A percentile compares a stretch with the other conserved stretches of the same genome.
phyloP scores from a whole-genome alignment of 2,329 filamentous ascomycete species.

The Paraconiothyrium brasiliense region DNA sequence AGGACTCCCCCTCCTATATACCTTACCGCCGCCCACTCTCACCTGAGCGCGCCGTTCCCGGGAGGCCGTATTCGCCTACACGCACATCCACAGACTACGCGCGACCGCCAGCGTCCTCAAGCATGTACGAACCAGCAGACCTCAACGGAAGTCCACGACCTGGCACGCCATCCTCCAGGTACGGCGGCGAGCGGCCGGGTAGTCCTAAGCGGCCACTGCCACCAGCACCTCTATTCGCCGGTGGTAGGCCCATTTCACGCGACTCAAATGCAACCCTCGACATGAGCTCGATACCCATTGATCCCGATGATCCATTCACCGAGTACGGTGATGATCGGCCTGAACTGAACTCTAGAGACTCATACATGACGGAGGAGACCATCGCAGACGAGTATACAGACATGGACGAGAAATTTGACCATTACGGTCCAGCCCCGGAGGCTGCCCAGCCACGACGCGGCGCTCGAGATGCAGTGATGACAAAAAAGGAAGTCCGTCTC shows the following conservation, averaged over 20 bases:
- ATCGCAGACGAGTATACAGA: conserved; percentile 62
- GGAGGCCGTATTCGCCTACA: conserved; percentile 64
- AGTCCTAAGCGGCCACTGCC: conserved; percentile 88
- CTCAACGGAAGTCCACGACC: conserved; percentile 90
- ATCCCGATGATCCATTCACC: conserved; percentile 75
- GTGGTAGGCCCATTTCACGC: conserved; percentile 57
- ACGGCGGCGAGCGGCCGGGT: conserved; percentile 79
- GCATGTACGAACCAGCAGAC: conserved; percentile 85
- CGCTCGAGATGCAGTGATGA: conserved; percentile 85
- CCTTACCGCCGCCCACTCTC: conserved; percentile 63
- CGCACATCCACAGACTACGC: conserved; percentile 68
- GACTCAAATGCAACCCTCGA: conserved; percentile 61
- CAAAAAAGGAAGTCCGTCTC: conserved; percentile 91
- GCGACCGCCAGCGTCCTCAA: conserved; percentile 74
- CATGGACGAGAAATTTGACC: conserved; percentile 69
- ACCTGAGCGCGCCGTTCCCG: conserved; percentile 57
- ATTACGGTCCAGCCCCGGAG: conserved; percentile 87
- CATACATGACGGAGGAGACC: conserved; percentile 69
- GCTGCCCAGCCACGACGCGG: conserved; percentile 89
- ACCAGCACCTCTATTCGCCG: conserved; percentile 84
- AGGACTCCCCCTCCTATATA: conserved; percentile 70
- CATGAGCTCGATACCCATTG: conserved; percentile 75
- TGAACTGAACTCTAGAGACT: conserved; percentile 69
- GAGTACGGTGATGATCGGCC: conserved; percentile 66
- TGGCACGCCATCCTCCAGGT: conserved; percentile 87